Evolutionary conservation across 306 rosid species (phyloP).

Genomic region (Crotalaria pallida): DNA sequence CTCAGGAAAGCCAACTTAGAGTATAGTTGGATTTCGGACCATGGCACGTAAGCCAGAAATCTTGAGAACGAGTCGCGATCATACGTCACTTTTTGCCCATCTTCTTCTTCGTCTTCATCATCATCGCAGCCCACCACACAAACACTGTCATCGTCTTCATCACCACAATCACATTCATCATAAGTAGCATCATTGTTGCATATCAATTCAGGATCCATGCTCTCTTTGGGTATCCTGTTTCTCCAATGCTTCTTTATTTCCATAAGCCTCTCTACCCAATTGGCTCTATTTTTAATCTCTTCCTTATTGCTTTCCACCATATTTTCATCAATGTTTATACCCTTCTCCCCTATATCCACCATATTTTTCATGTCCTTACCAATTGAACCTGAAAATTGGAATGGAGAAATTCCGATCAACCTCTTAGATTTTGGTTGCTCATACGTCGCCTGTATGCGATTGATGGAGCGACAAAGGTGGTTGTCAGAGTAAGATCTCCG

Average conservation of each 20-base stretch:
- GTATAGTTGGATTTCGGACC: constrained; percentile 63
- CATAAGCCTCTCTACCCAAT: constrained; percentile 84
- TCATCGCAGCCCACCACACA: constrained; percentile 57
- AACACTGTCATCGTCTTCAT: constrained; percentile 39
- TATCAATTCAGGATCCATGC: constrained; percentile 27
- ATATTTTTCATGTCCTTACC: constrained; percentile 31
- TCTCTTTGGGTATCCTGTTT: constrained; percentile 39
- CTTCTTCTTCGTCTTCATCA: constrained; percentile 50
- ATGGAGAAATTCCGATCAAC: constrained; percentile 52
- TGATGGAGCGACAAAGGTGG: constrained; percentile 44
- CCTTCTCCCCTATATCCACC: constrained; percentile 32
- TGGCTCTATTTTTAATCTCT: constrained; percentile 51
- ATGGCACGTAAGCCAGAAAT: constrained; percentile 55
- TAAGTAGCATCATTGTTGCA: constrained; percentile 1
- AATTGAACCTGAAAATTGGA: constrained; percentile 56
- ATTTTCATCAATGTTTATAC: constrained; percentile 22
- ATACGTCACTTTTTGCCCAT: constrained; percentile 28
- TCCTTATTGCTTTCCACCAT: constrained; percentile 26
- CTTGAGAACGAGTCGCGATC: constrained; percentile 49
- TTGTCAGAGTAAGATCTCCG: constrained; percentile 61
- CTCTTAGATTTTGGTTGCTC: constrained; percentile 48
- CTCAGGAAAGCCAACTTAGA: constrained; percentile 73
- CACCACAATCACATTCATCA: constrained; percentile 48
- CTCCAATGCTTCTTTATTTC: constrained; percentile 79
- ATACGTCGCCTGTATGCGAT: constrained; percentile 35